These are phyloP conservation scores for Solanum hybrid DNA, from an alignment of 305 asterid genomes.

Conservation along the genomic window DNA sequence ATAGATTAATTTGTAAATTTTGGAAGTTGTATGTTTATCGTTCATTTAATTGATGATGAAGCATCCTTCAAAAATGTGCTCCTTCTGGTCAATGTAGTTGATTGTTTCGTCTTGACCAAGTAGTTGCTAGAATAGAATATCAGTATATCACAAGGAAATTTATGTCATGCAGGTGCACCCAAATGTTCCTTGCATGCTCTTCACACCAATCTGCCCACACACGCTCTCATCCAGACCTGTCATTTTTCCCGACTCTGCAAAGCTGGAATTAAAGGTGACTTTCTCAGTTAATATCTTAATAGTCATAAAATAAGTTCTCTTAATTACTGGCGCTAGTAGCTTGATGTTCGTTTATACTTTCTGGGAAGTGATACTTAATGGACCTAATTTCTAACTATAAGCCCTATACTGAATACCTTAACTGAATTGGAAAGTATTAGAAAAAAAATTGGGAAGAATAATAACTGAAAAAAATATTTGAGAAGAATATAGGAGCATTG, in stretches of 20 bases:
- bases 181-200: slow-evolving; percentile 97
- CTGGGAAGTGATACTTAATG: neutral
- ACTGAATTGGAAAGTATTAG: neutral
- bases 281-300: neutral
- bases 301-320: neutral
- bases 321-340: neutral
- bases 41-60: neutral
- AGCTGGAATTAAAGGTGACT: slow-evolving; percentile 72
- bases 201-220: slow-evolving; percentile 96
- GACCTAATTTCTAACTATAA: neutral
- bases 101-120: neutral
- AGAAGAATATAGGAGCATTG: neutral
- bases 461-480: neutral
- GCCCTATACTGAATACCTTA: neutral
- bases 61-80: neutral
- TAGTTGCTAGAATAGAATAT: neutral
- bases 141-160: neutral
- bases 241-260: slow-evolving; percentile 92
- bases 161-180: slow-evolving; percentile 77
- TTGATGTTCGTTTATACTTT: neutral
- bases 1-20: neutral
- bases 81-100: neutral
- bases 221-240: slow-evolving; percentile 97
- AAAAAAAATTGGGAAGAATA: neutral
- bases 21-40: neutral